phyloP scores from a whole-genome alignment of 495 filamentous ascomycete species.

The Aspergillus bertholletiae region DNA sequence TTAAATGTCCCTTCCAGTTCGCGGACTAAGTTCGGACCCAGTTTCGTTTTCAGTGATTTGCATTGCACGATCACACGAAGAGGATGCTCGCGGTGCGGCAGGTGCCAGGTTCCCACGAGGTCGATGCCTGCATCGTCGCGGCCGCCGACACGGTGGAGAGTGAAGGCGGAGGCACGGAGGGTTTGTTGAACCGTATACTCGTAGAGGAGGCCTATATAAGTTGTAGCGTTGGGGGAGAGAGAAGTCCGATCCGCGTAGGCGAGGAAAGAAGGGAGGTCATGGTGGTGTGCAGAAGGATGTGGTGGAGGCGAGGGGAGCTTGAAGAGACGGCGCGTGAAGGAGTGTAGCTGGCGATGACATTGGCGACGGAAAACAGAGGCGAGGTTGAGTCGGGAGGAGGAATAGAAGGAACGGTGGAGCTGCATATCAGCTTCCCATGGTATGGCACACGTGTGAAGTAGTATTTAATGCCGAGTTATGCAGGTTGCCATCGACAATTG shows the following conservation, averaged over 20 bases:
- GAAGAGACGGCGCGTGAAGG: conserved; percentile 41
- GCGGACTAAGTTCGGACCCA: conserved; percentile 65
- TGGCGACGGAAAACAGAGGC: conserved; percentile 18
- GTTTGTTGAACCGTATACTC: conserved; percentile 71
- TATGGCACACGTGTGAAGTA: neutral
- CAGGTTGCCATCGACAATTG: neutral
- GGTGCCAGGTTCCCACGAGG: conserved; percentile 74
- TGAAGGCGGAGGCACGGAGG: conserved; percentile 61
- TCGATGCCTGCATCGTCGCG: conserved; percentile 78
- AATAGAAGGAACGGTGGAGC: conserved; percentile 4
- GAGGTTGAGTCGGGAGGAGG: conserved; percentile 5
- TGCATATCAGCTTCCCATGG: conserved; percentile 1
- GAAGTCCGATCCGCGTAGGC: conserved; percentile 56
- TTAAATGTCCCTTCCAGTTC: conserved; percentile 83
- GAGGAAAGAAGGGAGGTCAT: conserved; percentile 67
- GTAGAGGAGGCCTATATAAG: conserved; percentile 51
- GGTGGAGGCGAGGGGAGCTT: conserved; percentile 36
- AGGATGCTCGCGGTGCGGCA: conserved; percentile 45
- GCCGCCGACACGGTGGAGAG: conserved; percentile 69
- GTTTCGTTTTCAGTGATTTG: conserved; percentile 58
- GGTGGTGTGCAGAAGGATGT: conserved; percentile 53
- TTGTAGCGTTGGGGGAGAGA: conserved; percentile 34
- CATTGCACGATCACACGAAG: conserved; percentile 76
- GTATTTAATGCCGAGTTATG: neutral
- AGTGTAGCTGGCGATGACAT: conserved; percentile 21